phyloP scores from a whole-genome alignment of 495 filamentous ascomycete genomes.

The Astrocystis sublimbata region DNA sequence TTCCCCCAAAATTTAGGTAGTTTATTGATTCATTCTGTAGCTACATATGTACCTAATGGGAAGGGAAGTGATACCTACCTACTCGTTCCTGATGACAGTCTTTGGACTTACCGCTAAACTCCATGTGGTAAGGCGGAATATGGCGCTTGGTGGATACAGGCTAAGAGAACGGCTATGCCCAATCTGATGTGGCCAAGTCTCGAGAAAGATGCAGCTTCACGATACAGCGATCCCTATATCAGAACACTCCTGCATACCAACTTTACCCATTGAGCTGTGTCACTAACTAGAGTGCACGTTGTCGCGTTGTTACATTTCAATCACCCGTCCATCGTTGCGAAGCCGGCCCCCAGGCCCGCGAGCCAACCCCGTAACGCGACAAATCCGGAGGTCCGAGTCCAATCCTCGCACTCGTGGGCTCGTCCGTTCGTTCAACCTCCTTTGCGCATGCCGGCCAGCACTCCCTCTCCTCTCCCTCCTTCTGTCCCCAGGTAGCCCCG shows the following conservation, averaged over 20 bases:
- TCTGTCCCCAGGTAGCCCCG: not conserved
- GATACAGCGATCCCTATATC: not conserved
- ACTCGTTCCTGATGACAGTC: too few relatives aligned
- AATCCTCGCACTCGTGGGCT: too few relatives aligned
- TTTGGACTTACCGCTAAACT: too few relatives aligned
- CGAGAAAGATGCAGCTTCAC: slow-evolving; percentile 1
- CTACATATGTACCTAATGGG: too few relatives aligned
- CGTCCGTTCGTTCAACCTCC: not conserved
- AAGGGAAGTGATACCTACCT: too few relatives aligned
- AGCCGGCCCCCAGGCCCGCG: not conserved
- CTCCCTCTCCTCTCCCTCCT: slow-evolving; percentile 1
- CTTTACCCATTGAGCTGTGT: not conserved
- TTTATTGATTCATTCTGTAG: too few relatives aligned
- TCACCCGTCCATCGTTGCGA: too few relatives aligned
- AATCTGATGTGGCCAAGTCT: slow-evolving; percentile 20
- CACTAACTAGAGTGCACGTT: slow-evolving; percentile 4
- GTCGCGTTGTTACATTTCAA: too few relatives aligned
- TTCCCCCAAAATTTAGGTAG: too few relatives aligned
- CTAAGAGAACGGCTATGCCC: not conserved
- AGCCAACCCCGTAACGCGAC: not conserved
- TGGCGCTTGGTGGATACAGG: too few relatives aligned
- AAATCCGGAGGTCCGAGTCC: too few relatives aligned
- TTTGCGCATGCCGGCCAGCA: not conserved
- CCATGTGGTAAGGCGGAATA: too few relatives aligned
- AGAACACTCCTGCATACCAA: not conserved